Base-by-base conservation (phyloP, 108 stramenopile species). In the Skeletonema costatum region DNA sequence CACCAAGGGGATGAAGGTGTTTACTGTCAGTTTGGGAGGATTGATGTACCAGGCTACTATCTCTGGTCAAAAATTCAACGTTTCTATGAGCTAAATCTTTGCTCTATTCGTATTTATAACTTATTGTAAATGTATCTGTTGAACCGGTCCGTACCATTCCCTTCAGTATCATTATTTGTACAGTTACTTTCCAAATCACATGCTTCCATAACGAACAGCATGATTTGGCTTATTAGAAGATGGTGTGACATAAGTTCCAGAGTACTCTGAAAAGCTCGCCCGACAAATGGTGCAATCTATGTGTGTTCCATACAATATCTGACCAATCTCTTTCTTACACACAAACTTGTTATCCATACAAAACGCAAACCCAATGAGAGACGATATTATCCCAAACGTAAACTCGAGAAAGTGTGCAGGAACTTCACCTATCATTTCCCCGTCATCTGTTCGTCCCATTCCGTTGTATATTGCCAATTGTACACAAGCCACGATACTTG, bases 1-100 rank as follows among this genome's bases (percentile, higher is more conserved):
- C 31, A 72, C 72, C 13, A 85, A 85, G 62, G 85, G 85, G 11
- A 78, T 85, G 80, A 81, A 81, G 31, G 80, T 85, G 5, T 85
- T 85, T 46, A 82, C 85, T 21, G 32, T 77, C 0, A 68, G 72
- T 16, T 32, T 82, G 11, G 79, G 71, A 19, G 85, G 85, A 35
- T 53, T 85, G 0, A 85, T 85, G 85, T 85, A 85, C 62, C 70
- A 85, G 58, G 80, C 80, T 2, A 76, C 80, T 6, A 38, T 81
- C 69, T 13, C 17, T 19, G 80, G 80, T 19, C 80, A 81, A 29
- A 81, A 76, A 44, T 81, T 81, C 68, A 76, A 64, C 41, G 33
- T 71, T 32, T 62, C 3, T 29, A 53, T 53, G 51, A 25, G 5
- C 6, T 53, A 53, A 21, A 21, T 16, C 42, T 14, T 2, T 44